Conservation (phyloP, 257 asterid species). For the Rubia yunnanensis region DNA sequence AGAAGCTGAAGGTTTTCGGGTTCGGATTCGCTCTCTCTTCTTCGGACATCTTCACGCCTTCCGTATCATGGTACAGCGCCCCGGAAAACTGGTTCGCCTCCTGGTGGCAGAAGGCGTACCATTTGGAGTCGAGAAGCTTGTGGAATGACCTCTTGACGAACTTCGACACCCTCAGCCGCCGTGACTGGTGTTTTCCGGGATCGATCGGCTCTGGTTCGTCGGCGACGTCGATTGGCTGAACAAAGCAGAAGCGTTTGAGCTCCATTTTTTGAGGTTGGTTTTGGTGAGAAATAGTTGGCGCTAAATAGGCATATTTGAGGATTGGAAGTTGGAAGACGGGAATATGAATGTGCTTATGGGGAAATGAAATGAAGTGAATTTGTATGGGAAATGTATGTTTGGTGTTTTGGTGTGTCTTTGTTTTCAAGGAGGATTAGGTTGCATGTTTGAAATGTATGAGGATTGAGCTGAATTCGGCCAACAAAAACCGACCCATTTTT, state of each 20-base stretch:
- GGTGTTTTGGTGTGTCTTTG: constrained; percentile 5
- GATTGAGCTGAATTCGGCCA: constrained; percentile 31
- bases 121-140: constrained; percentile 33
- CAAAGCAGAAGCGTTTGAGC: constrained; percentile 51
- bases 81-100: constrained; percentile 22
- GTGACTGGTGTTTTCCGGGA: neutral
- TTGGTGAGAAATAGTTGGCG: neutral
- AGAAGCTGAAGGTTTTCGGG: constrained; percentile 71
- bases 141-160: constrained; percentile 27
- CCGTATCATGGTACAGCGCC: constrained; percentile 50
- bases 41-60: constrained; percentile 51
- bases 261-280: constrained; percentile 34
- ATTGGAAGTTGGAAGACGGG: neutral
- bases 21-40: constrained; percentile 52
- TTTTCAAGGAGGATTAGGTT: constrained; percentile 46
- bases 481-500: constrained; percentile 31
- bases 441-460: constrained; percentile 35
- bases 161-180: constrained; percentile 20
- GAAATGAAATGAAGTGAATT: neutral
- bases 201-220: constrained; percentile 11
- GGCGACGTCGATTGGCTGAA: constrained; percentile 45
- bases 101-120: constrained; percentile 32
- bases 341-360: neutral
- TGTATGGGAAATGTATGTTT: neutral
- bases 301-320: neutral